Evolutionary conservation across 2,329 filamentous ascomycete species (phyloP), one percentile per base, ranked within the genome.

Genomic region (Rosellinia necatrix): DNA sequence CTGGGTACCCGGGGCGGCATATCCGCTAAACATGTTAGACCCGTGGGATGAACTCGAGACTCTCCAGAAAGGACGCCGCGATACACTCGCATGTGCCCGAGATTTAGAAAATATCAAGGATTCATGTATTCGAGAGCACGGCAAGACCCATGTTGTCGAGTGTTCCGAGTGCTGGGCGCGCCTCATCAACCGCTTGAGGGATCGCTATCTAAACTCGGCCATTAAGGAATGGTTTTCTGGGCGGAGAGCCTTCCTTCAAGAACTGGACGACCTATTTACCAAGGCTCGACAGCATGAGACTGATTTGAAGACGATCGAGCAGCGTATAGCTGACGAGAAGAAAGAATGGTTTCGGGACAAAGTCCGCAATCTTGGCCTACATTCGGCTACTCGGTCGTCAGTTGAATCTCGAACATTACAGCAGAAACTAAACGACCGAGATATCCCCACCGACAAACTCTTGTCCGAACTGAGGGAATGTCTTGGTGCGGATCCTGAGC

Each of bases 141-240:
- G 68, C 37, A 76, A 77, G 61, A 65, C 64, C 38, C 73, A 77
- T 44, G 69, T 79, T 12, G 61, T 73, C 6, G 74, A 81, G 40
- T 84, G 81, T 63, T 63, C 74, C 8, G 70, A 74, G 21, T 84
- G 81, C 66, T 81, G 78, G 69, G 68, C 68, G 17, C 73, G 77
- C 50, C 68, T 81, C 4, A 64, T 84, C 37, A 75, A 79, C 29
- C 72, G 73, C 29, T 72, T 84, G 65, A 67, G 73, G 51, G 68
- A 71, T 48, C 72, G 74, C 35, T 79, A 76, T 58, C 63, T 74
- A 13, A 67, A 71, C 35, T 65, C 68, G 6, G 61, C 68, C 10
- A 67, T 67, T 13, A 66, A 71, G 63, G 79, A 82, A 65, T 85
- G 82, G 82, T 83, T 84, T 66, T 72, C 77, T 2, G 74, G 75